Evolutionary conservation across 2,329 filamentous ascomycete genomes (phyloP).

Genomic region (Colletotrichum sp.): DNA sequence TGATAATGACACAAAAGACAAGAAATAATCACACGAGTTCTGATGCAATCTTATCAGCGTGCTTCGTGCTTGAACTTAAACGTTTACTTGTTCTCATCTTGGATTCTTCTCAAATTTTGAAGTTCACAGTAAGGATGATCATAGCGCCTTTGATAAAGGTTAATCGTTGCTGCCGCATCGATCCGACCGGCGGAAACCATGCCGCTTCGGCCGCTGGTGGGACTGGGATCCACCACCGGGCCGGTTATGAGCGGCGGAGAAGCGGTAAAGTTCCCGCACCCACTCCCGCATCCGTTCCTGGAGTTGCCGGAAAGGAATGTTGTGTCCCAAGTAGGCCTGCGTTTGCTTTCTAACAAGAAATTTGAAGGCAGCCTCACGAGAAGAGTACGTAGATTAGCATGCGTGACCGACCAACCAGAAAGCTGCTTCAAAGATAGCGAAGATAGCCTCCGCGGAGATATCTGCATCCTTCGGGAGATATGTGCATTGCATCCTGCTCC

Average conservation of each 20-base stretch:
- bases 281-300: background rate
- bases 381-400: background rate
- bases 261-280: background rate
- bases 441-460: background rate
- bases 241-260: background rate
- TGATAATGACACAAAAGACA: background rate
- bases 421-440: background rate
- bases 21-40: background rate
- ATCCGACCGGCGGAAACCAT: background rate
- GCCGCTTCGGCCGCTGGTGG: background rate
- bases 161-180: background rate
- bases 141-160: background rate
- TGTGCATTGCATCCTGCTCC: background rate
- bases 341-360: background rate
- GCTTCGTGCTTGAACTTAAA: too few species aligned
- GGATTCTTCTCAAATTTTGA: background rate
- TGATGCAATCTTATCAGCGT: background rate
- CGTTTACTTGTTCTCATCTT: too few species aligned
- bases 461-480: background rate
- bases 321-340: background rate
- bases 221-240: background rate
- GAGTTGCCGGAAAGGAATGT: background rate
- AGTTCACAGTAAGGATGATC: background rate
- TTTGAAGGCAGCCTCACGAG: background rate
- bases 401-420: background rate